phyloP scores from a whole-genome alignment of 805 yeast species.

The Blastobotrys peoriensis region DNA sequence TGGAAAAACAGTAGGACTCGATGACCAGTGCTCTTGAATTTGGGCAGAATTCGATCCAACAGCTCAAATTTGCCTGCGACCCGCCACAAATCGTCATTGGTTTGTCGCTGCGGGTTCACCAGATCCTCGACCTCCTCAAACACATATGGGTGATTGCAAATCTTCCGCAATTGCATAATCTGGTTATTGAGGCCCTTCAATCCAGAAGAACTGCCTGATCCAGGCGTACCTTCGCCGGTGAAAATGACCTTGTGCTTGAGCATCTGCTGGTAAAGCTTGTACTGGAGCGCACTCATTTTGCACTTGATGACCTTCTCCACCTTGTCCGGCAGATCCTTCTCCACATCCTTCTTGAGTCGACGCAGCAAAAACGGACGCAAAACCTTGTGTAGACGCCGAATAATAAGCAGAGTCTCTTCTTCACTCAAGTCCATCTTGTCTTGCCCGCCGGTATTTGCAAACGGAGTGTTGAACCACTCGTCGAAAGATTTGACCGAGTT shows the following conservation, averaged over 20 bases:
- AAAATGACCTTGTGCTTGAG: conserved; percentile 74
- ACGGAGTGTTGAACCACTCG: conserved; percentile 98
- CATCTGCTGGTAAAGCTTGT: conserved; percentile 84
- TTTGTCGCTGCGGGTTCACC: conserved; percentile 62
- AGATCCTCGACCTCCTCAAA: conserved; percentile 89
- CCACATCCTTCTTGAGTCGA: conserved; percentile 95
- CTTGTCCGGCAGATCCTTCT: conserved; percentile 91
- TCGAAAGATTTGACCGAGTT: conserved; percentile 95
- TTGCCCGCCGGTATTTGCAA: conserved; percentile 94
- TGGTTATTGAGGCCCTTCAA: conserved; percentile 88
- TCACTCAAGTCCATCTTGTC: conserved; percentile 91
- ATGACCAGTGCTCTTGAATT: conserved; percentile 79
- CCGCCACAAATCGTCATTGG: conserved; percentile 81
- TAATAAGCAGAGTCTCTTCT: conserved; percentile 91
- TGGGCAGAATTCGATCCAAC: conserved; percentile 81
- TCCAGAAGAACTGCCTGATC: conserved; percentile 35
- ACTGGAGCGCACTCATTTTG: conserved; percentile 82
- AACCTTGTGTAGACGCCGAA: conserved; percentile 93
- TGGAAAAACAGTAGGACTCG: conserved; percentile 91
- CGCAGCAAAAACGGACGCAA: conserved; percentile 89
- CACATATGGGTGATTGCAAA: conserved; percentile 96
- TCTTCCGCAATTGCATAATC: conserved; percentile 92
- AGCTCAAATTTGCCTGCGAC: conserved; percentile 93
- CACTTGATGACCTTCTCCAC: conserved; percentile 93
- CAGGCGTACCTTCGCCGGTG: conserved; percentile 49